Evolutionary conservation across 768 basidiomycete species (phyloP).

Genomic region (Leccinum broughii): DNA sequence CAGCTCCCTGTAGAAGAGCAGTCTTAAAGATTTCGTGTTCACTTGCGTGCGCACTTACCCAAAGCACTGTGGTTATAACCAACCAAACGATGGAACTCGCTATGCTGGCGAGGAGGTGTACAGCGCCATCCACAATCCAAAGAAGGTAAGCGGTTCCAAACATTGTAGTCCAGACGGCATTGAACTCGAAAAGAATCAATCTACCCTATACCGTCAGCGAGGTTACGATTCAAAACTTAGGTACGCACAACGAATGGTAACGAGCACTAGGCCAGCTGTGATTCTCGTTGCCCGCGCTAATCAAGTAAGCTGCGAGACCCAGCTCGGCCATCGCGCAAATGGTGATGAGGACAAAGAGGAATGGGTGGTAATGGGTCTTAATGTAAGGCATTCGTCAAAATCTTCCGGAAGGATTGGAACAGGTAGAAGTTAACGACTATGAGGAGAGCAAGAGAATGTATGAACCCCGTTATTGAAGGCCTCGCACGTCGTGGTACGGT

Average conservation of each 20-base stretch:
- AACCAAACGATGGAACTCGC: slow-evolving; percentile 80
- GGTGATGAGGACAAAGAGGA: slow-evolving; percentile 64
- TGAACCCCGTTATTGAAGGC: slow-evolving; percentile 18
- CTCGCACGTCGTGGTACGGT: slow-evolving; percentile 23
- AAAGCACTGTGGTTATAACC: slow-evolving; percentile 58
- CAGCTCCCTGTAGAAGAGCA: slow-evolving; percentile 51
- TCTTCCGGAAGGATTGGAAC: slow-evolving; percentile 9
- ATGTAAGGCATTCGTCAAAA: slow-evolving; percentile 40
- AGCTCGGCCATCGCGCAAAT: slow-evolving; percentile 70
- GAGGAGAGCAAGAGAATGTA: slow-evolving; percentile 13
- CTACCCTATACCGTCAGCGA: slow-evolving; percentile 32
- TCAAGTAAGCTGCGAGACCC: slow-evolving; percentile 71
- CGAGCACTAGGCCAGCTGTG: slow-evolving; percentile 58
- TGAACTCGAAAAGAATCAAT: slow-evolving; percentile 60
- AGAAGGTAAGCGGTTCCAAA: slow-evolving; percentile 70
- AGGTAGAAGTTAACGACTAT: slow-evolving; percentile 14
- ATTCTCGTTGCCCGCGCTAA: slow-evolving; percentile 65
- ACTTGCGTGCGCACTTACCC: slow-evolving; percentile 47
- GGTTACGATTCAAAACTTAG: neutral
- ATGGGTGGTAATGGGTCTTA: slow-evolving; percentile 59
- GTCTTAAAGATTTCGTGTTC: slow-evolving; percentile 1
- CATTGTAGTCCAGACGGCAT: slow-evolving; percentile 72
- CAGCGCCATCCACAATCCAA: slow-evolving; percentile 66
- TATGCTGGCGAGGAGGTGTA: slow-evolving; percentile 70
- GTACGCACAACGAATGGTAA: slow-evolving; percentile 64